Evolutionary conservation across 164 flowering plant species (phyloP).

Genomic region (Tetracentron sinense): DNA sequence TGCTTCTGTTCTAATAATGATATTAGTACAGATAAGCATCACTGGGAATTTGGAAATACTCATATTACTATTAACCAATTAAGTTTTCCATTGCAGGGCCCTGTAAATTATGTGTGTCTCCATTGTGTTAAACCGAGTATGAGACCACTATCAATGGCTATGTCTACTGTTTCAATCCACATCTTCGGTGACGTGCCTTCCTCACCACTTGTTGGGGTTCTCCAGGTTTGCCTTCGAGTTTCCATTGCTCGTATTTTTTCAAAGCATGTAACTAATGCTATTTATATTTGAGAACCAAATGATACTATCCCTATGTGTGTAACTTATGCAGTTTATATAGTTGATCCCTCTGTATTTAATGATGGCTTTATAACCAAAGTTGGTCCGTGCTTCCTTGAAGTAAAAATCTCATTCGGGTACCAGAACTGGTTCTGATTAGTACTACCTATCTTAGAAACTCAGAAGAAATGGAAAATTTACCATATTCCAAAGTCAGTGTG

Average conservation of each 20-base stretch:
- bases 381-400: too few relatives aligned
- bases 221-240: constrained; percentile 54
- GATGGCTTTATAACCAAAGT: too few relatives aligned
- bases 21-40: too few relatives aligned
- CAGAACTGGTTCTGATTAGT: not conserved
- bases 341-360: too few relatives aligned
- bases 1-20: too few relatives aligned
- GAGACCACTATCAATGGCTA: constrained; percentile 83
- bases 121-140: constrained; percentile 75
- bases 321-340: too few relatives aligned
- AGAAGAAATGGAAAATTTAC: not conserved
- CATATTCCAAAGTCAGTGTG: too few relatives aligned
- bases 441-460: not conserved
- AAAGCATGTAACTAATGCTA: not conserved
- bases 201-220: constrained; percentile 75
- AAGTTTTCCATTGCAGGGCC: constrained; percentile 55
- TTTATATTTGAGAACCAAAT: not conserved
- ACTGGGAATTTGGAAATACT: not conserved
- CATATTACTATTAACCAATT: not conserved
- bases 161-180: constrained; percentile 74
- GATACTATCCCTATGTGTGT: not conserved
- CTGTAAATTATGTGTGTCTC: constrained; percentile 71
- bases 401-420: too few relatives aligned
- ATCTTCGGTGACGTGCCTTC: constrained; percentile 92
- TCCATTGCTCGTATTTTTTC: not conserved